Evolutionary conservation across 257 asterid species (phyloP).

Genomic region (Scutellaria baicalensis): DNA sequence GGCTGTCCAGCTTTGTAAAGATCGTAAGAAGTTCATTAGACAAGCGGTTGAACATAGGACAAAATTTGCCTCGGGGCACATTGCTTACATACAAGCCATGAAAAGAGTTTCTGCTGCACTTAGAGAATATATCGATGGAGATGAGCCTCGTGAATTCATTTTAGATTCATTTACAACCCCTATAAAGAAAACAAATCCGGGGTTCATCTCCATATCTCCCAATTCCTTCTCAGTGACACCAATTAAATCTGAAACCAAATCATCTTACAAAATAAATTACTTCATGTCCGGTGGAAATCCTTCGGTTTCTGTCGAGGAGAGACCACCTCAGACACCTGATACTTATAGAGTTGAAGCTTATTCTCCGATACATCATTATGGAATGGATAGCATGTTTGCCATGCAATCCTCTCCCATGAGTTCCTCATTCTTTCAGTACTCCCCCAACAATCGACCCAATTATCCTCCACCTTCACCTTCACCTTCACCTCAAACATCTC

Average conservation of each 20-base stretch:
- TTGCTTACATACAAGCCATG: conserved; percentile 79
- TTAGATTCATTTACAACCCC: conserved; percentile 52
- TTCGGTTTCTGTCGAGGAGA: conserved; percentile 71
- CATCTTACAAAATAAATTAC: conserved; percentile 51
- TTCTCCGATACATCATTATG: conserved; percentile 60
- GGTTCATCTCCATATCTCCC: conserved; percentile 68
- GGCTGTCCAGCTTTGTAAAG: conserved; percentile 81
- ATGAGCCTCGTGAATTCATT: conserved; percentile 71
- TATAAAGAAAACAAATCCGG: conserved; percentile 44
- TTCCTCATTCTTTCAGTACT: conserved; percentile 49
- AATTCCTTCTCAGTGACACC: conserved; percentile 47
- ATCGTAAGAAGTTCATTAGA: conserved; percentile 75
- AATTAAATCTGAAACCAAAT: conserved; percentile 36
- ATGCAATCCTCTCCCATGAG: conserved; percentile 53
- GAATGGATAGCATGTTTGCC: conserved; percentile 63
- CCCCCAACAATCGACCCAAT: conserved; percentile 53
- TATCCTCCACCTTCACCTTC: conserved; percentile 66
- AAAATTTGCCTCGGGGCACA: conserved; percentile 74
- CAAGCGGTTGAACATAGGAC: conserved; percentile 83
- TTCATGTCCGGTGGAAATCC: conserved; percentile 62
- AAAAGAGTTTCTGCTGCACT: conserved; percentile 84
- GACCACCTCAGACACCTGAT: conserved; percentile 79
- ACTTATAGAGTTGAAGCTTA: conserved; percentile 58
- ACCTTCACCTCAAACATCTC: conserved; percentile 73
- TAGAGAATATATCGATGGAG: conserved; percentile 75